Evolutionary conservation across 495 filamentous ascomycete genomes (phyloP).

Genomic region (Penicillium cosmopolitanum): DNA sequence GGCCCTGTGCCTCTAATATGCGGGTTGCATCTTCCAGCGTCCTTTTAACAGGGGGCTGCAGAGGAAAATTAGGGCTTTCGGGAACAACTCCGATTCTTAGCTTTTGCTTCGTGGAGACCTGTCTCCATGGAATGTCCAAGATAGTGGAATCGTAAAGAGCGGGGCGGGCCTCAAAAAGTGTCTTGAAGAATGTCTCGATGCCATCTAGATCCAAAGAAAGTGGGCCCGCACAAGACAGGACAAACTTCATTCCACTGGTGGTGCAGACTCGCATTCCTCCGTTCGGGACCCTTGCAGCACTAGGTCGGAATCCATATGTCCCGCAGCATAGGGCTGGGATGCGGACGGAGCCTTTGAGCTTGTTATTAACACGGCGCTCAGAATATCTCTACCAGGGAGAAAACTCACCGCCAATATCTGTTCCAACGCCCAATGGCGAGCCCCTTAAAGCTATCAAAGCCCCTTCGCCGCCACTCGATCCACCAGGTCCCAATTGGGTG

Average conservation of each 20-base stretch:
- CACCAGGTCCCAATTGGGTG: conserved; percentile 52
- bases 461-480: conserved; percentile 62
- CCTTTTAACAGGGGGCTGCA: conserved; percentile 52
- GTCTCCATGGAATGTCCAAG: conserved; percentile 45
- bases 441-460: conserved; percentile 45
- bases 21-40: conserved; percentile 49
- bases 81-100: conserved; percentile 31
- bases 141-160: conserved; percentile 40
- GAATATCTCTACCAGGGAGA: conserved; percentile 12
- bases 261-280: conserved; percentile 53
- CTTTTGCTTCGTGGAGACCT: conserved; percentile 31
- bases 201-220: conserved; percentile 39
- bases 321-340: conserved; percentile 66
- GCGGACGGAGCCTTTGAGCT: conserved; percentile 49
- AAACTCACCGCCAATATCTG: conserved; percentile 41
- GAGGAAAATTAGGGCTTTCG: conserved; percentile 32
- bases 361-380: conserved; percentile 28
- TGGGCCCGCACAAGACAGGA: conserved; percentile 54
- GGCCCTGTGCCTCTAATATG: conserved; percentile 50
- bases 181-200: conserved; percentile 41
- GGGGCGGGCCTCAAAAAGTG: conserved; percentile 35
- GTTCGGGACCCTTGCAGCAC: conserved; percentile 50
- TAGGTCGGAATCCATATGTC: conserved; percentile 53
- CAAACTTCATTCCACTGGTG: conserved; percentile 52
- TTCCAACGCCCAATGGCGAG: conserved; percentile 41